phyloP scores from a whole-genome alignment of 1,284 basidiomycete species.

The Pseudozyma sp. region DNA sequence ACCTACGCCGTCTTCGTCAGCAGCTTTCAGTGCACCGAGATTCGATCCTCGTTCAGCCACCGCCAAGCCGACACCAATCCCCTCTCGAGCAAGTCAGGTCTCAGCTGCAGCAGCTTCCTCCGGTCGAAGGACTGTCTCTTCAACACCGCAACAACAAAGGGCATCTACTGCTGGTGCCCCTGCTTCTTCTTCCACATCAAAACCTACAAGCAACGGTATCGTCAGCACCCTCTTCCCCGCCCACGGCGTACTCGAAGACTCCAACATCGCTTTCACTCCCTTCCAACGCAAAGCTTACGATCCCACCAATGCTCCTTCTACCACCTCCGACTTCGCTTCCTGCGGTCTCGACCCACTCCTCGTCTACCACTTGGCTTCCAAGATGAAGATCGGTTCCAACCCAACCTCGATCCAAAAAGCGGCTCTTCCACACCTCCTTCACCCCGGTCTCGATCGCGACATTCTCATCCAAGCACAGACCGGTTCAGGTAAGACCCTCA shows the following conservation, averaged over 20 bases:
- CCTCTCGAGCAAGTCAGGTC: slow-evolving; percentile 3
- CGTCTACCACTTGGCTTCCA: slow-evolving; percentile 80
- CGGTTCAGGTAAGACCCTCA: slow-evolving; percentile 95
- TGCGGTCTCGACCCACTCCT: slow-evolving; percentile 85
- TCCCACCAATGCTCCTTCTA: slow-evolving; percentile 64
- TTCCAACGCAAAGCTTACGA: slow-evolving; percentile 29
- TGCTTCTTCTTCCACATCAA: slow-evolving; percentile 15
- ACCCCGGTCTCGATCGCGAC: slow-evolving; percentile 74
- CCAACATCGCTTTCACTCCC: slow-evolving; percentile 3
- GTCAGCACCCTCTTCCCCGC: slow-evolving; percentile 35
- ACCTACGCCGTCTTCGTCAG: slow-evolving; percentile 10
- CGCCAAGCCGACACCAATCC: slow-evolving; percentile 3
- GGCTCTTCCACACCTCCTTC: slow-evolving; percentile 80
- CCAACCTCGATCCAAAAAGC: slow-evolving; percentile 92
- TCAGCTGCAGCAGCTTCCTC: neutral
- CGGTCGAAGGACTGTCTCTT: slow-evolving; percentile 8
- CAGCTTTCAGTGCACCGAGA: slow-evolving; percentile 14
- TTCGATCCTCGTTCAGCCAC: slow-evolving; percentile 28
- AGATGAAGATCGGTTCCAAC: slow-evolving; percentile 80
- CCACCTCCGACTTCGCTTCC: slow-evolving; percentile 70
- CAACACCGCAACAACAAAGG: slow-evolving; percentile 2
- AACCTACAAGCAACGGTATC: slow-evolving; percentile 15
- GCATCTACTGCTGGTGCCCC: slow-evolving; percentile 14
- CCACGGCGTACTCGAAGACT: slow-evolving; percentile 40
- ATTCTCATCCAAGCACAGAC: slow-evolving; percentile 97